phyloP scores from a whole-genome alignment of 2,329 filamentous ascomycete genomes.

The Phaeosphaeriaceae sp. region DNA sequence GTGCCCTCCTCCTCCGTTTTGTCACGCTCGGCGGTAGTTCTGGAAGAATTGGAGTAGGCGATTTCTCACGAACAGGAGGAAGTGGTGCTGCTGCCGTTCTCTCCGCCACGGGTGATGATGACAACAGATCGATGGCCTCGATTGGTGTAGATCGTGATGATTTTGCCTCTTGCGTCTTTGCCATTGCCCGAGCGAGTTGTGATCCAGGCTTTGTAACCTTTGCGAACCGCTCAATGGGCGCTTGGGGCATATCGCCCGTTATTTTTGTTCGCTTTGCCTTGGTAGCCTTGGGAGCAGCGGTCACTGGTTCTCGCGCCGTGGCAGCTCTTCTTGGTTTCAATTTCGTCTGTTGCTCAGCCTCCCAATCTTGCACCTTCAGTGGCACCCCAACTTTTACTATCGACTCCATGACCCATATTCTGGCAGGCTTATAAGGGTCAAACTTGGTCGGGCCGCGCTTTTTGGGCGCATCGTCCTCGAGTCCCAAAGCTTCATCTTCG shows the following conservation, averaged over 20 bases:
- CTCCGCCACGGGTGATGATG: slow-evolving; percentile 33
- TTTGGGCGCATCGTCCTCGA: slow-evolving; percentile 51
- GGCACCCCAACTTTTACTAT: slow-evolving; percentile 71
- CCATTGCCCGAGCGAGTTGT: slow-evolving; percentile 20
- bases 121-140: slow-evolving; percentile 35
- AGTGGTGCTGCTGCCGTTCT: slow-evolving; percentile 2
- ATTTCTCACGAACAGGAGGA: slow-evolving; percentile 15
- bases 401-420: slow-evolving; percentile 72
- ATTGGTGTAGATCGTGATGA: slow-evolving; percentile 1
- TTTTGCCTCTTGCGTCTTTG: slow-evolving; percentile 27
- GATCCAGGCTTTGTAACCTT: slow-evolving; percentile 46
- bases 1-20: slow-evolving; percentile 37
- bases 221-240: slow-evolving; percentile 37
- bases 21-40: slow-evolving; percentile 39
- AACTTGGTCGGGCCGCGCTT: slow-evolving; percentile 59
- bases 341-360: slow-evolving; percentile 48
- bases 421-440: slow-evolving; percentile 70
- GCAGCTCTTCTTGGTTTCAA: slow-evolving; percentile 30
- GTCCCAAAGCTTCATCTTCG: slow-evolving; percentile 41
- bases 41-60: slow-evolving; percentile 24
- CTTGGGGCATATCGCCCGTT: slow-evolving; percentile 23
- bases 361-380: slow-evolving; percentile 70
- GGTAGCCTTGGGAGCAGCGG: slow-evolving; percentile 27
- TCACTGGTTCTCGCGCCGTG: slow-evolving; percentile 27
- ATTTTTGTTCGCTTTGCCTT: slow-evolving; percentile 31